Percentiles rank a stretch among this genome's conserved stretches.
These are phyloP conservation scores for Lentinula aciculospora DNA, from an alignment of 768 basidiomycete species.

Conservation along the genomic window DNA sequence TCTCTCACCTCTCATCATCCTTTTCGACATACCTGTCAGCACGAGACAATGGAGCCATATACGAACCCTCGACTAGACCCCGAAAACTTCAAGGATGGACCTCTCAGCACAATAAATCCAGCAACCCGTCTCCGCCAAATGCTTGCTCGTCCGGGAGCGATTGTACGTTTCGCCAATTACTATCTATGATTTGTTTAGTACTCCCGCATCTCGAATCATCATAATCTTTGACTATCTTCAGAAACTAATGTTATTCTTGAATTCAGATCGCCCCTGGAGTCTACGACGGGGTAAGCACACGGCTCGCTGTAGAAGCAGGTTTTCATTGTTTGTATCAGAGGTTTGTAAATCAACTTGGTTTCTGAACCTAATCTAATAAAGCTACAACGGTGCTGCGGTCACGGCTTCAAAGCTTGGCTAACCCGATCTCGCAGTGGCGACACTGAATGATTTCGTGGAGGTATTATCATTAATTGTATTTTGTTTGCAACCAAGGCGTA, in stretches of 20 bases:
- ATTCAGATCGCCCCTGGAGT: constrained; percentile 27
- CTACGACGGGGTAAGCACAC: constrained; percentile 46
- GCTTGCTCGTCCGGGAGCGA: constrained; percentile 45
- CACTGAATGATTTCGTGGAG: constrained; percentile 49
- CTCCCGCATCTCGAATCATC: no score
- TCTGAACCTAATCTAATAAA: no score
- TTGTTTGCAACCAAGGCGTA: constrained; percentile 23
- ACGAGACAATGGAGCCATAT: constrained; percentile 24
- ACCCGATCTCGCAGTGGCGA: constrained; percentile 51
- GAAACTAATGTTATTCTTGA: not conserved
- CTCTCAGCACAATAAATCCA: constrained; percentile 38
- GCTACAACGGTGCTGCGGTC: constrained; percentile 43
- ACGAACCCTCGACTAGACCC: constrained; percentile 47
- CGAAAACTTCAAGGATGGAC: constrained; percentile 45
- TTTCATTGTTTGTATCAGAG: constrained; percentile 50
- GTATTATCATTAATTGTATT: no score
- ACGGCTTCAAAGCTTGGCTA: constrained; percentile 51
- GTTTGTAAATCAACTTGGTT: no score
- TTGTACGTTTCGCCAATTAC: no score
- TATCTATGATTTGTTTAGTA: no score
- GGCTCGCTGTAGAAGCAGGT: constrained; percentile 46
- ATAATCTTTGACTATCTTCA: no score
- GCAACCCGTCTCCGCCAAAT: constrained; percentile 43
- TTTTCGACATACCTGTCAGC: no score
- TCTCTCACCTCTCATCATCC: no score